Evolutionary conservation across 768 basidiomycete species (phyloP).

Genomic region (Neoboletus brunneissimus): DNA sequence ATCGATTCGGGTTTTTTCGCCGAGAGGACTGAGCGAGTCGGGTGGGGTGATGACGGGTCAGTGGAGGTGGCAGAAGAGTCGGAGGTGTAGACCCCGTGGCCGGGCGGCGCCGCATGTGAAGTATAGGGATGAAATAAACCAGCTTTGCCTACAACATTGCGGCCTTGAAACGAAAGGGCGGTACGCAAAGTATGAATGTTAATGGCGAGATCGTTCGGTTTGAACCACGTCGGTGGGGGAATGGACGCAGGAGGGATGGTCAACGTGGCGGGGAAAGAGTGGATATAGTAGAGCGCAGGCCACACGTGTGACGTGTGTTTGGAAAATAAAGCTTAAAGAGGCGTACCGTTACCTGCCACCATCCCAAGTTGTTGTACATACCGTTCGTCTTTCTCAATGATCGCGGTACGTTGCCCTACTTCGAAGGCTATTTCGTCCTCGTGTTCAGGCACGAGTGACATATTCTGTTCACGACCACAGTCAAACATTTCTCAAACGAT

Average conservation of each 20-base stretch:
- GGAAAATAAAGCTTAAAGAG: not conserved
- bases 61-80: conserved; percentile 24
- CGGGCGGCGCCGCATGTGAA: conserved; percentile 48
- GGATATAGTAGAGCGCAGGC: conserved; percentile 3
- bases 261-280: conserved; percentile 4
- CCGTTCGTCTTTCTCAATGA: too few relatives aligned
- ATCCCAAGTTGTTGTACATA: too few relatives aligned
- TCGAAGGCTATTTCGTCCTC: too few relatives aligned
- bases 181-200: conserved; percentile 19
- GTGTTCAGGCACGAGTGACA: too few relatives aligned
- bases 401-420: too few relatives aligned
- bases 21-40: conserved; percentile 41
- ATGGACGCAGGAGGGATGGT: conserved; percentile 4
- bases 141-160: conserved; percentile 74
- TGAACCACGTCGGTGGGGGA: conserved; percentile 17
- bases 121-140: conserved; percentile 92
- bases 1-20: conserved; percentile 46
- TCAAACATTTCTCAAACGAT: too few relatives aligned
- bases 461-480: too few relatives aligned
- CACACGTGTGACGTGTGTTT: too few relatives aligned
- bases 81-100: conserved; percentile 24
- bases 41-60: conserved; percentile 9
- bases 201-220: conserved; percentile 19
- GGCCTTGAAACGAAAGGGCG: conserved; percentile 53
- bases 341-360: too few relatives aligned